Base-by-base conservation (phyloP, 768 basidiomycete genomes). In the Boletus pseudopeckii region DNA sequence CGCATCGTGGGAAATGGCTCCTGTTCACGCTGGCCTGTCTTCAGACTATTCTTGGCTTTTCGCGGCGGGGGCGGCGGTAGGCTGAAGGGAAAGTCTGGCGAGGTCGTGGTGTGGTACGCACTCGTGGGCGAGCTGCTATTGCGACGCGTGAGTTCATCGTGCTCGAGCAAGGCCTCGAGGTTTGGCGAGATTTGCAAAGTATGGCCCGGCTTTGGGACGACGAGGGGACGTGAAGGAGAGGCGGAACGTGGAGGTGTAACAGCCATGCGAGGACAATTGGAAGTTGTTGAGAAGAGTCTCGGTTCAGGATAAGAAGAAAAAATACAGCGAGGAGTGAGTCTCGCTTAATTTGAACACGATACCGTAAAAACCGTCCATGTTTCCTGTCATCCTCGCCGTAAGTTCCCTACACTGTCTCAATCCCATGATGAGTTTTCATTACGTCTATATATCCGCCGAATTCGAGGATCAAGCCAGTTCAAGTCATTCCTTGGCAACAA, bases 81-180 rank as follows among this genome's bases (percentile, higher is more conserved):
- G 46, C 68, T 66, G 28, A 64, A 37, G 30, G 58, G 49, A 20
- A 65, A 67, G 7, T 45, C 71, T 1, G 55, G 45, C 0, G 60
- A 52, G 8, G 57, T n/a, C 2, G 55, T 51, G 15, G 58, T 3
- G 37, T 53, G 11, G 49, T 50, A 45, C 14, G 47, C 15, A 49
- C 42, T 59, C 5, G 63, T 68, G 14, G 63, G 65, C 5, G 71
- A 66, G 26, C 48, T 37, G 63, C 63, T 50, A 14, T 44, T 68
- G 40, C 65, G 63, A 20, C 80, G 75, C n/a, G 70, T 70, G 47
- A 72, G 74, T 47, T 82, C 79, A 46, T 83, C 83, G 55, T 83
- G 78, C 61, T 82, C 77, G 48, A 85, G 71, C 8, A 85, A 60
- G 24, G 82, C 83, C 55, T 84, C 79, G 43, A 84, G 76, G 58